phyloP scores from a whole-genome alignment of 768 basidiomycete species.

The Boletus patriciae region DNA sequence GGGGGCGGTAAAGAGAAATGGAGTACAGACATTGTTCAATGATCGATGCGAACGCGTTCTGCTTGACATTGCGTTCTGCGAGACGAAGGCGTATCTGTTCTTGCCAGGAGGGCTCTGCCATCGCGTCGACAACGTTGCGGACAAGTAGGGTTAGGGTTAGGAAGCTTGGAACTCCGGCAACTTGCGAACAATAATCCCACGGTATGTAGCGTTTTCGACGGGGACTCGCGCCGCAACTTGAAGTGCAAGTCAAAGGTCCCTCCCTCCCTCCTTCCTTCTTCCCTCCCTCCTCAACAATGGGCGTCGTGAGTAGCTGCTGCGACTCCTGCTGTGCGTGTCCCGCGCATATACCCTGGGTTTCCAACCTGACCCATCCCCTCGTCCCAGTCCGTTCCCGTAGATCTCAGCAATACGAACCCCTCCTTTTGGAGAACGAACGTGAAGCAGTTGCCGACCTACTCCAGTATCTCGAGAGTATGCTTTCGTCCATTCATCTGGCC shows the following conservation, averaged over 20 bases:
- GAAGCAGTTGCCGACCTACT: slow-evolving; percentile 97
- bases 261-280: not conserved
- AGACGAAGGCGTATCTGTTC: slow-evolving; percentile 77
- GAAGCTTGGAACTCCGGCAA: slow-evolving; percentile 13
- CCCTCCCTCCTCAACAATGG: slow-evolving; percentile 46
- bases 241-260: slow-evolving; percentile 4
- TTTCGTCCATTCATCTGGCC: not conserved
- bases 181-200: slow-evolving; percentile 27
- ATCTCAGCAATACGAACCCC: slow-evolving; percentile 84
- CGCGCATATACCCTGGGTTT: slow-evolving; percentile 7
- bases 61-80: slow-evolving; percentile 77
- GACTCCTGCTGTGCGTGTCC: slow-evolving; percentile 71
- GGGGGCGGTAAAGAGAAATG: not conserved
- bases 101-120: slow-evolving; percentile 86
- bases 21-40: slow-evolving; percentile 84
- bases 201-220: slow-evolving; percentile 17
- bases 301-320: slow-evolving; percentile 77
- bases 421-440: slow-evolving; percentile 89
- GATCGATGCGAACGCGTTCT: slow-evolving; percentile 76
- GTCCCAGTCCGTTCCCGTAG: slow-evolving; percentile 71
- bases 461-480: slow-evolving; percentile 94
- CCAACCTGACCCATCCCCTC: slow-evolving; percentile 21
- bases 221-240: slow-evolving; percentile 5
- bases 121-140: slow-evolving; percentile 34
- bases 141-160: slow-evolving; percentile 30